These are phyloP conservation scores for Poterioochromonas sp. DNA, from an alignment of 352 stramenopile genomes.

Conservation along the genomic window DNA sequence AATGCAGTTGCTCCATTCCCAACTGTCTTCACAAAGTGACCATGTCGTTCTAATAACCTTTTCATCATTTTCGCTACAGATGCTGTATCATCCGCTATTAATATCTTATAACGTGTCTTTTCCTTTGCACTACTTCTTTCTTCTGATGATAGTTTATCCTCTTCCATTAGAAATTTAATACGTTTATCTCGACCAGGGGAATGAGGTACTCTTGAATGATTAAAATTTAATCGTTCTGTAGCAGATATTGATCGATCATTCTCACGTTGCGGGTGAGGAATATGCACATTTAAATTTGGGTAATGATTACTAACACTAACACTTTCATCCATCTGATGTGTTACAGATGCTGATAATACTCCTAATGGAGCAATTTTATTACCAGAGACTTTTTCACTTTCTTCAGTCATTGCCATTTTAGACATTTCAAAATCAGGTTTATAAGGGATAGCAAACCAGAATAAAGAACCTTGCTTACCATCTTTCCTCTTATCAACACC, in stretches of 20 bases:
- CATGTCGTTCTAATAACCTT: conserved; percentile 14
- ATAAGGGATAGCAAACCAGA: no score
- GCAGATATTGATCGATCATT: conserved; percentile 14
- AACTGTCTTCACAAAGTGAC: conserved; percentile 13
- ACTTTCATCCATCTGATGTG: conserved; percentile 13
- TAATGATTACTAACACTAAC: conserved; percentile 17
- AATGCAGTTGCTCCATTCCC: conserved; percentile 10
- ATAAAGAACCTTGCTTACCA: no score
- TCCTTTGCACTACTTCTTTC: conserved; percentile 13
- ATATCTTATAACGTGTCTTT: conserved; percentile 17
- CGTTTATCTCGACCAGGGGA: conserved; percentile 8
- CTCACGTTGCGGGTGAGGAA: conserved; percentile 7
- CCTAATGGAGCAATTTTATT: no score
- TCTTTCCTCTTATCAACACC: no score
- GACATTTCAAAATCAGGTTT: no score
- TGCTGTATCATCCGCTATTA: conserved; percentile 13
- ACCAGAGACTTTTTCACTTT: no score
- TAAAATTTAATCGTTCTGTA: conserved; percentile 18
- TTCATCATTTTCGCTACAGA: conserved; percentile 14
- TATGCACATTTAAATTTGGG: conserved; percentile 15
- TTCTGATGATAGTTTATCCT: conserved; percentile 15
- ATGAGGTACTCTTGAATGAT: conserved; percentile 14
- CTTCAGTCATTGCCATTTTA: no score
- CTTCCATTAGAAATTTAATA: conserved; percentile 18
- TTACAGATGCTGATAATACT: conserved; percentile 15